Evolutionary conservation across 192 early-diverging fungal species (phyloP), one percentile per base, ranked within the genome.

Genomic region (Phycomyces blakesleeanus): DNA sequence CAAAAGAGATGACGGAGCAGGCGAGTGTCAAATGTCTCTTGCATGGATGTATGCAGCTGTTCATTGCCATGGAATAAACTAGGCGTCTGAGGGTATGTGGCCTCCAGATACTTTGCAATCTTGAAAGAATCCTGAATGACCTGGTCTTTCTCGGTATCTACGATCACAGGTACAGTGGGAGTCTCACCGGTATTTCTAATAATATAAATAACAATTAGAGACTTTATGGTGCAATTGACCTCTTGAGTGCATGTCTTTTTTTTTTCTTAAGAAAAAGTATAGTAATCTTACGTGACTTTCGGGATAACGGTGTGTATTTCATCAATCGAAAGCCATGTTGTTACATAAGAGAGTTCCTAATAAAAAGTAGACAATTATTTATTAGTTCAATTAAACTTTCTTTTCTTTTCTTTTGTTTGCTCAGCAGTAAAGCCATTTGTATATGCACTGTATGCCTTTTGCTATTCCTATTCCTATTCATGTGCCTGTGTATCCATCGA

Each of bases 91-190:
- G 86, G 86, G 54, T 79, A 86, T 14, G 68, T 76, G 29, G 72
- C 70, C 16, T 87, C 86, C 6, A 87, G 68, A 52, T 83, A 86
- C 20, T 77, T 61, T 2, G 84, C 84, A 61, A 87, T 87, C 0
- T 70, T 58, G 57, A 73, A 77, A 9, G 83, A 83, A 37, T 83
- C 86, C 22, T 63, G 66, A 15, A 83, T 47, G 6, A 65, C 69
- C 27, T 68, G 42, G n/a, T 67, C 34, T 22, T 72, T 66, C 0
- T 66, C 26, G 2, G 67, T 63, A 25, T 67, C 65, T 11, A 38
- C 57, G 15, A 80, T 64, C 0, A 74, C 66, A 11, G 78, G 78
- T 3, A 75, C 78, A 12, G 78, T 80, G 1, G 78, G 70, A 10
- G 57, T 22, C 34, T 51, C 18, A 27, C 69, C 57, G 42, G 22